These are phyloP conservation scores for Aspergillus nidulans DNA, from an alignment of 495 filamentous ascomycete species.

Conservation along the genomic window DNA sequence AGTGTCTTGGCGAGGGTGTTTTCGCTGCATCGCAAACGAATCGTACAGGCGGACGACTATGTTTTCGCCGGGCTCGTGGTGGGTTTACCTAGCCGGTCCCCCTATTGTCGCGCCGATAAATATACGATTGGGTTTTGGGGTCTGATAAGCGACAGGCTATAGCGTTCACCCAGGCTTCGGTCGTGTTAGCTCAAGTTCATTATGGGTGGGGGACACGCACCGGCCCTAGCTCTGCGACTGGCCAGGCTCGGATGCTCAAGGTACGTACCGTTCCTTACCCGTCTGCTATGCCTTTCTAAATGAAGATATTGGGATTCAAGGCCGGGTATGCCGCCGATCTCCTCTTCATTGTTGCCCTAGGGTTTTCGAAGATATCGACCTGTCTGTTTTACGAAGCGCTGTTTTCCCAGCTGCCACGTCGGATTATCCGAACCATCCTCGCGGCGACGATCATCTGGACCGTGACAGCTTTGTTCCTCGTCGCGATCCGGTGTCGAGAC, in stretches of 20 bases:
- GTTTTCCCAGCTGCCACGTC: constrained; percentile 3
- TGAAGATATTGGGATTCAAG: neutral
- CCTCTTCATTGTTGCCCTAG: constrained; percentile 12
- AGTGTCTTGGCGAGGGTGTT: constrained; percentile 20
- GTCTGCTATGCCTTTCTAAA: neutral
- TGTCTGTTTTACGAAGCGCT: constrained; percentile 7
- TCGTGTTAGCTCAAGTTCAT: constrained; percentile 4
- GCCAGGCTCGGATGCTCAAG: constrained; percentile 7
- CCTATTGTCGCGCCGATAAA: no score
- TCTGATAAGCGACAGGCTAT: neutral
- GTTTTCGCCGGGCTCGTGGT: constrained; percentile 22
- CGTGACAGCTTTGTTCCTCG: constrained; percentile 8
- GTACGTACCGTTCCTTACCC: neutral
- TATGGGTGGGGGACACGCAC: constrained; percentile 5
- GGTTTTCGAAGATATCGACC: constrained; percentile 12
- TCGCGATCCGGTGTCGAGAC: constrained; percentile 16
- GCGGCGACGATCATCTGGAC: constrained; percentile 13
- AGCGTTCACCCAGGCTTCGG: constrained; percentile 1
- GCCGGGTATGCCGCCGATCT: constrained; percentile 10
- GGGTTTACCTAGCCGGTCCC: neutral
- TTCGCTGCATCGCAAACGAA: constrained; percentile 11
- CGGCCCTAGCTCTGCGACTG: neutral
- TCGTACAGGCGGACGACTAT: constrained; percentile 21
- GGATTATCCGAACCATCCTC: constrained; percentile 15
- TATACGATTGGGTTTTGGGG: neutral